Evolutionary conservation across 2,329 filamentous ascomycete species (phyloP).

Genomic region (Fusarium sp.): DNA sequence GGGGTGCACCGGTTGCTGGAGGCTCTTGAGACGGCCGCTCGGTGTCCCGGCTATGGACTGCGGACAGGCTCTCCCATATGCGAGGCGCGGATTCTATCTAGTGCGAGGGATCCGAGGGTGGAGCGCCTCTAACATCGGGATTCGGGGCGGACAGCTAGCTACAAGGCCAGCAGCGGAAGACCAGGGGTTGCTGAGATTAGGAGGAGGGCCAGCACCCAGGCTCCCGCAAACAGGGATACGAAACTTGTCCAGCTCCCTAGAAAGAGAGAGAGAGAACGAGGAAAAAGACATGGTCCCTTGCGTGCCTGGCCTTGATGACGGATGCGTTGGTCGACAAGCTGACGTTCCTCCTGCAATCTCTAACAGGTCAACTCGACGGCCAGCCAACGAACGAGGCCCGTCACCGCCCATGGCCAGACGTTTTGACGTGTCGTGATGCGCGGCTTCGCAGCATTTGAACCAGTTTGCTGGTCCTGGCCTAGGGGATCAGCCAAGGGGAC

Average conservation of each 20-base stretch:
- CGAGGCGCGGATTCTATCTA: conserved; percentile 16
- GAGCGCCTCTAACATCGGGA: conserved; percentile 18
- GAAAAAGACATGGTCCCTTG: conserved; percentile 4
- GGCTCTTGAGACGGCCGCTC: conserved; percentile 23
- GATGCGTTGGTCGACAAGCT: conserved; percentile 19
- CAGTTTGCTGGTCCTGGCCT: conserved; percentile 26
- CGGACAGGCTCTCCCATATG: conserved; percentile 17
- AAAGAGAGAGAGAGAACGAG: background rate
- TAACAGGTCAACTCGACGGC: background rate
- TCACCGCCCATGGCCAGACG: background rate
- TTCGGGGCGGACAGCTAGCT: background rate
- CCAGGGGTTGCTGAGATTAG: conserved; percentile 38
- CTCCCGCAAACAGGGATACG: conserved; percentile 35
- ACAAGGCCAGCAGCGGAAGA: conserved; percentile 24
- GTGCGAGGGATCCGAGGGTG: conserved; percentile 31
- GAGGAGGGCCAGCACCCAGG: conserved; percentile 30
- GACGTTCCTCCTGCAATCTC: conserved; percentile 29
- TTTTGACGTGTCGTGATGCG: conserved; percentile 2
- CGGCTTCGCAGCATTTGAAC: conserved; percentile 20
- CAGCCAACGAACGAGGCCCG: background rate
- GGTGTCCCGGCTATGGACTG: conserved; percentile 17
- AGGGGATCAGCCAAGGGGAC: conserved; percentile 32
- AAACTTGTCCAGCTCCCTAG: conserved; percentile 32
- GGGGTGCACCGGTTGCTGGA: conserved; percentile 4
- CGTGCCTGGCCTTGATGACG: conserved; percentile 6